Evolutionary conservation across 129 eudicot species (phyloP).

Genomic region (Escallonia rubra): DNA sequence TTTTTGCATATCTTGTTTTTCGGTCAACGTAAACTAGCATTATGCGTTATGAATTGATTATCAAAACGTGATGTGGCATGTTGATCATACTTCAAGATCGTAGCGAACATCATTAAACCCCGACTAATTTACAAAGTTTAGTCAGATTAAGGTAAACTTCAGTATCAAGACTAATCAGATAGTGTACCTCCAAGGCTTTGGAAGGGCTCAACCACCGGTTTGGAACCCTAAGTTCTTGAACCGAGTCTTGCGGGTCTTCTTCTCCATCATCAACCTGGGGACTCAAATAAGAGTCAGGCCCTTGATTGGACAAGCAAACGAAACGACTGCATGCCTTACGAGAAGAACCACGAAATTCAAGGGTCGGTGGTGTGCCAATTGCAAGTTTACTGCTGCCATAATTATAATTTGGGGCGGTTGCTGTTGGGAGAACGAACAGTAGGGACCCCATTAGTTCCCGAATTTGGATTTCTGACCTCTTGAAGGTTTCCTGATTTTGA

Average conservation of each 20-base stretch:
- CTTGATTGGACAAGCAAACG: slow-evolving; percentile 14
- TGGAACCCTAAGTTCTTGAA: slow-evolving; percentile 64
- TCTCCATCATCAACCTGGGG: slow-evolving; percentile 21
- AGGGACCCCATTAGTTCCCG: slow-evolving; percentile 23
- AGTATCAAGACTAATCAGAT: background rate
- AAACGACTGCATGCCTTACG: background rate
- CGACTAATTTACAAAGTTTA: background rate
- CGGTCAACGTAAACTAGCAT: no score
- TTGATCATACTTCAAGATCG: background rate
- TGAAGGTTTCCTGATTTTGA: background rate
- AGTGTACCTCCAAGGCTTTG: slow-evolving; percentile 60
- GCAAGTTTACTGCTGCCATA: slow-evolving; percentile 4
- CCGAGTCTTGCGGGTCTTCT: slow-evolving; percentile 32
- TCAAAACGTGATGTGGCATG: no score
- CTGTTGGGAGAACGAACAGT: slow-evolving; percentile 16
- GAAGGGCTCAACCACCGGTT: slow-evolving; percentile 53
- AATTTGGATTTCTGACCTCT: slow-evolving; percentile 13
- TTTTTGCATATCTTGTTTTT: no score
- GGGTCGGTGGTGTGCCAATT: slow-evolving; percentile 3
- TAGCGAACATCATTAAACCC: background rate
- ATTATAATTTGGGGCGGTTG: slow-evolving; percentile 12
- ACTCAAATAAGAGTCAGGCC: slow-evolving; percentile 22
- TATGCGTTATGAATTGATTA: no score
- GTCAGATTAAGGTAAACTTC: background rate
- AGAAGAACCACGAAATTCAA: slow-evolving; percentile 13